Evolutionary conservation across 495 filamentous ascomycete genomes (phyloP), one percentile per base, ranked within the genome.

Genomic region (Penicillium odoratum): DNA sequence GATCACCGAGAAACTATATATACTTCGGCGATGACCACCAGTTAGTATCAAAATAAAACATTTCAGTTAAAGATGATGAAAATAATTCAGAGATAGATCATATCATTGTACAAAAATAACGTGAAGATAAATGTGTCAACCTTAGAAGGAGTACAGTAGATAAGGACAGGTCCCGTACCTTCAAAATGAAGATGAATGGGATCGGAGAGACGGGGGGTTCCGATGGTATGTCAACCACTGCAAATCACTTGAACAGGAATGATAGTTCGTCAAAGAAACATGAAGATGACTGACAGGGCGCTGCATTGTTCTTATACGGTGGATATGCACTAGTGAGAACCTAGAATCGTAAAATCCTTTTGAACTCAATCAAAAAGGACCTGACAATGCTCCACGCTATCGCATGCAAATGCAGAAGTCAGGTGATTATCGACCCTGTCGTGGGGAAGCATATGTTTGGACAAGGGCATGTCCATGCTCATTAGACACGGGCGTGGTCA

Each of bases 191-290:
- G 21, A 21, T 21, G 7, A 11, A 36, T 36, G 53, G 54, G 42
- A 58, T 18, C 58, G 59, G 13, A 38, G 31, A 5, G 40, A 62
- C 67, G 67, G 67, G 54, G 61, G 49, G 55, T 58, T 57, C 61
- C 57, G 61, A 63, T 42, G 29, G 46, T 4, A 28, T 7, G 9
- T 31, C n/a, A 5, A 3, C 45, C 45, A 25, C 18, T 21, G 18
- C 29, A 13, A 10, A 29, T 47, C 21, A 47, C 45, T 47, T 5
- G 45, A 7, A 47, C 28, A 7, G 8, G 45, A 47, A 30, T 9
- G 7, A 13, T 1, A 28, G 11, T 47, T 47, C n/a, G 4, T 44
- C 7, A 26, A 21, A 44, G 3, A 29, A n/a, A 7, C 16, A 6
- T 28, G 26, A 29, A 13, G 21, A 16, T 5, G 31, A 18, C 28